These are phyloP conservation scores for Pleurotus platypus DNA, from an alignment of 768 basidiomycete genomes.

Conservation along the genomic window DNA sequence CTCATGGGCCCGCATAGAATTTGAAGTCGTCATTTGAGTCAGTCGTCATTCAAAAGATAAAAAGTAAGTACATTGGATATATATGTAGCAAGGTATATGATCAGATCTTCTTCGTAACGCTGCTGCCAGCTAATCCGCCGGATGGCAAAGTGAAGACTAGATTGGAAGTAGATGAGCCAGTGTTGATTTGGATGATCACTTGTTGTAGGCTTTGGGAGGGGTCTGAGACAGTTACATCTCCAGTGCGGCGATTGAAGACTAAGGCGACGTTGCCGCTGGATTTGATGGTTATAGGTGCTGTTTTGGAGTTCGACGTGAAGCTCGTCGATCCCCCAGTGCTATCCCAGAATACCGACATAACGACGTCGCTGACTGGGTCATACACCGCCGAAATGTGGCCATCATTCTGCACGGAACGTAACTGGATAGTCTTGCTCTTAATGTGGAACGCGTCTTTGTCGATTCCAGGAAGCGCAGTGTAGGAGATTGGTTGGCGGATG, in stretches of 20 bases:
- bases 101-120: constrained; percentile 26
- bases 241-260: constrained; percentile 36
- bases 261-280: constrained; percentile 39
- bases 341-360: constrained; percentile 59
- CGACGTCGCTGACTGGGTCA: constrained; percentile 35
- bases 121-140: constrained; percentile 49
- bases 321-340: constrained; percentile 36
- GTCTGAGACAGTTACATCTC: constrained; percentile 56
- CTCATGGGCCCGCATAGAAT: too few relatives aligned
- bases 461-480: constrained; percentile 55
- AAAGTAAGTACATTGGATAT: constrained; percentile 13
- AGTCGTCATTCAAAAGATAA: constrained; percentile 7
- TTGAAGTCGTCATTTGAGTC: background rate
- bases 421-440: constrained; percentile 27
- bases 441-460: constrained; percentile 31
- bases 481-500: constrained; percentile 36
- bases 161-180: constrained; percentile 21
- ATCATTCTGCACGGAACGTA: constrained; percentile 45
- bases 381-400: constrained; percentile 44
- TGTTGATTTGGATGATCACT: constrained; percentile 32
- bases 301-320: constrained; percentile 20
- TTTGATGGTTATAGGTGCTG: constrained; percentile 27
- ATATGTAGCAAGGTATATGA: background rate
- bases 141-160: constrained; percentile 39
- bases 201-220: constrained; percentile 51